phyloP scores from a whole-genome alignment of 257 asterid genomes.

The Solanum acaule region DNA sequence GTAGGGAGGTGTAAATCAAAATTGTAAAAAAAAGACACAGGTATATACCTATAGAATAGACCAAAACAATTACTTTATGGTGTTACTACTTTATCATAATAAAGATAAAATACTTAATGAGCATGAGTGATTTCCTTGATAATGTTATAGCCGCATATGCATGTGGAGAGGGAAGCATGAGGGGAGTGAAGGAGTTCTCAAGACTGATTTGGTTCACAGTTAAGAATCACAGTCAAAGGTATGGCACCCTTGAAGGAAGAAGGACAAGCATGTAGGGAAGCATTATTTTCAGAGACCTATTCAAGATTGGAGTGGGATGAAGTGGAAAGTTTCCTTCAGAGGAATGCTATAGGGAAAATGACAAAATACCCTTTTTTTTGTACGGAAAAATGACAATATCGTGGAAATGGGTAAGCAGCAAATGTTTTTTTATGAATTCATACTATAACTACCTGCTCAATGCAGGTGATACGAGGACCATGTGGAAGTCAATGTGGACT shows the following conservation, averaged over 20 bases:
- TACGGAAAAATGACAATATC: not conserved
- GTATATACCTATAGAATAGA: not conserved
- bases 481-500: not conserved
- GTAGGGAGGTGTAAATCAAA: not conserved
- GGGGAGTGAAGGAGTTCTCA: not conserved
- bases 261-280: not conserved
- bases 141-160: not conserved
- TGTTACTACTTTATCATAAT: not conserved
- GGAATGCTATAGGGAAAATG: not conserved
- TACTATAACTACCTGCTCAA: not conserved
- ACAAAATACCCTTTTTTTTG: not conserved
- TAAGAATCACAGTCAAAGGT: not conserved
- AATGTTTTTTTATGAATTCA: not conserved
- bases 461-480: not conserved
- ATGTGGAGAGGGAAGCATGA: not conserved
- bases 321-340: not conserved
- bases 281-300: not conserved
- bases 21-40: not conserved
- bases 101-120: not conserved
- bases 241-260: not conserved
- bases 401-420: not conserved
- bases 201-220: not conserved
- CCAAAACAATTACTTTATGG: not conserved
- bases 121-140: not conserved
- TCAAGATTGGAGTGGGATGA: not conserved